A percentile compares a stretch with the other conserved stretches of the same genome.
Evolutionary conservation across 495 filamentous ascomycete genomes (phyloP).

Genomic region (Gamarada debralockiae): DNA sequence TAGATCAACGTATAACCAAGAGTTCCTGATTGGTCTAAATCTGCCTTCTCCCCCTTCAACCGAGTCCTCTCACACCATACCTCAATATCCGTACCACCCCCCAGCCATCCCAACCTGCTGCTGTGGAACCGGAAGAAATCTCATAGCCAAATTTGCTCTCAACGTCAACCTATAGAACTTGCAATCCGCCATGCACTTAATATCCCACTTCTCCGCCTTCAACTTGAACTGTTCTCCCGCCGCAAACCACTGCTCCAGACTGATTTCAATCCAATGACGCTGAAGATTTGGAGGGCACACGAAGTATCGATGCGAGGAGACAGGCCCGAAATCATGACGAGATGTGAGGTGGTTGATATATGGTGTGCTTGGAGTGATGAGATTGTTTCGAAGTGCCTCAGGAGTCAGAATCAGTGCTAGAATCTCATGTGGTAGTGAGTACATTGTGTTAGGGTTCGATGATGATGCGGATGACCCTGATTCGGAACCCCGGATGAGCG

Average conservation of each 20-base stretch:
- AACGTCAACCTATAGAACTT: conserved; percentile 22
- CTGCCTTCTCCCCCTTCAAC: not conserved
- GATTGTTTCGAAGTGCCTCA: conserved; percentile 16
- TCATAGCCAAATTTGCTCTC: conserved; percentile 20
- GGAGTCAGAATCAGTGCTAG: conserved; percentile 6
- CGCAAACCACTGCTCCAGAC: conserved; percentile 19
- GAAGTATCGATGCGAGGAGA: conserved; percentile 24
- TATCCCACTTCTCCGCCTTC: conserved; percentile 20
- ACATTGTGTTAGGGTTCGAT: not conserved
- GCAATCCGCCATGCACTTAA: conserved; percentile 17
- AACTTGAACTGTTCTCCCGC: conserved; percentile 15
- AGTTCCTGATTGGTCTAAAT: not conserved
- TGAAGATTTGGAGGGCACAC: conserved; percentile 11
- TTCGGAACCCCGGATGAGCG: not conserved
- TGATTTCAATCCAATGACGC: conserved; percentile 20
- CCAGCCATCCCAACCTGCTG: not conserved
- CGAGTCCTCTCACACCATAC: not conserved
- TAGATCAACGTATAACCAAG: too few species aligned
- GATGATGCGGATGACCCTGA: not conserved
- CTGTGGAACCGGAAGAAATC: not conserved
- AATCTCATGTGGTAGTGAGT: not conserved
- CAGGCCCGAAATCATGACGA: conserved; percentile 21
- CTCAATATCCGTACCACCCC: not conserved
- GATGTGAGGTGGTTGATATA: conserved; percentile 19
- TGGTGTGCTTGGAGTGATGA: conserved; percentile 7